phyloP scores from a whole-genome alignment of 305 asterid genomes.

The Galium porrigens region DNA sequence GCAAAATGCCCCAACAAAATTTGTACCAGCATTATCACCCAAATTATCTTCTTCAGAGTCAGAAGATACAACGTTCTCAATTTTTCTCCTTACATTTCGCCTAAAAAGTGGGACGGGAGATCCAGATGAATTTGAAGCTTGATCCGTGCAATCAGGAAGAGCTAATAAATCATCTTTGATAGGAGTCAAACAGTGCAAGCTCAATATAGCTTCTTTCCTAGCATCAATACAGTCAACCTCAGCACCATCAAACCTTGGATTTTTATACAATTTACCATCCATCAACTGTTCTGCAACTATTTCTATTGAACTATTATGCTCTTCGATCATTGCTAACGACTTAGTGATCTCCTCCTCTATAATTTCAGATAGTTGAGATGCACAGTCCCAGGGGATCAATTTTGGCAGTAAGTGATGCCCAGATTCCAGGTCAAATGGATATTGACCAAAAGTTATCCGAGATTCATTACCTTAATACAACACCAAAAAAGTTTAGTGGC shows the following conservation, averaged over 20 bases:
- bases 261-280: constrained; percentile 16
- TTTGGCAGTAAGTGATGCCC: constrained; percentile 58
- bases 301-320: constrained; percentile 25
- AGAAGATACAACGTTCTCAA: constrained; percentile 48
- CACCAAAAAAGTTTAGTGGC: constrained; percentile 8
- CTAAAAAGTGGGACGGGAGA: constrained; percentile 46
- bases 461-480: constrained; percentile 33
- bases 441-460: constrained; percentile 37
- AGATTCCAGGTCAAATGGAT: constrained; percentile 70
- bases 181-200: constrained; percentile 30
- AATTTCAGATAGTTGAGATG: constrained; percentile 62
- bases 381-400: constrained; percentile 41
- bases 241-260: constrained; percentile 12
- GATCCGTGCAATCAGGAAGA: constrained; percentile 27
- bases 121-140: constrained; percentile 40
- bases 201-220: constrained; percentile 61
- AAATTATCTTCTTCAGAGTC: constrained; percentile 65
- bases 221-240: constrained; percentile 32
- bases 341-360: constrained; percentile 61
- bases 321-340: constrained; percentile 41
- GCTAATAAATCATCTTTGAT: constrained; percentile 35
- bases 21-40: constrained; percentile 25
- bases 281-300: constrained; percentile 24
- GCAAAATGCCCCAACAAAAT: constrained; percentile 24
- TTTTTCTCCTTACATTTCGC: constrained; percentile 37